Conservation (phyloP, 2,329 filamentous ascomycete species). For the Ascomycota sp. region DNA sequence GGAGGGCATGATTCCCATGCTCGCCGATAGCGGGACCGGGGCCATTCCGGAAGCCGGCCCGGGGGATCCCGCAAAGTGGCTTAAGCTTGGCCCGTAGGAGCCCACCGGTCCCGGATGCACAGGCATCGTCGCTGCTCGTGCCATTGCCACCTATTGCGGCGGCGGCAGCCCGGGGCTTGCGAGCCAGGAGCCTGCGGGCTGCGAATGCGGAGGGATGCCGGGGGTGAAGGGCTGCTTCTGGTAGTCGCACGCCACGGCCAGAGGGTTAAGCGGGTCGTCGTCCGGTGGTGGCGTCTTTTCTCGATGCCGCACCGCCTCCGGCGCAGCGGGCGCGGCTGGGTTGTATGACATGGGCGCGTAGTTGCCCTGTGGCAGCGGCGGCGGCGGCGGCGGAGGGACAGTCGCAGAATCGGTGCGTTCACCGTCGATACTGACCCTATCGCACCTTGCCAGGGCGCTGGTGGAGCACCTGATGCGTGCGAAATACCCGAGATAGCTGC, state of each 20-base stretch:
- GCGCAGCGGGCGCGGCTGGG: conserved; percentile 55
- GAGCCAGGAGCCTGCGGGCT: conserved; percentile 11
- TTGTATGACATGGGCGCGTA: conserved; percentile 56
- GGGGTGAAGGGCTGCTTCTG: conserved; percentile 31
- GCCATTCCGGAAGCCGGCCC: conserved; percentile 16
- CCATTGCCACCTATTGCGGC: conserved; percentile 24
- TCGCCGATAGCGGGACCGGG: conserved; percentile 23
- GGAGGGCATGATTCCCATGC: no score
- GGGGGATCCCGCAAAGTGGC: conserved; percentile 20
- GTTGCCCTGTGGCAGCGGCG: conserved; percentile 14
- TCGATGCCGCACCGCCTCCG: conserved; percentile 48
- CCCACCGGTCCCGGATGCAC: conserved; percentile 15
- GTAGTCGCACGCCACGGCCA: conserved; percentile 36
- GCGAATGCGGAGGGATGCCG: conserved; percentile 25
- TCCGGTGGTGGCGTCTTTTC: conserved; percentile 66
- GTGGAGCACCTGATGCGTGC: conserved; percentile 14
- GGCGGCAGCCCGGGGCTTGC: conserved; percentile 20
- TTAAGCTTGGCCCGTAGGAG: conserved; percentile 19
- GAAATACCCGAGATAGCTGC: conserved; percentile 43
- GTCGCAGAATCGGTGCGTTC: conserved; percentile 1
- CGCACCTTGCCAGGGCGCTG: conserved; percentile 1
- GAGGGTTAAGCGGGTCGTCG: conserved; percentile 37
- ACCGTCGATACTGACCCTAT: no score
- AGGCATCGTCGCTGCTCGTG: conserved; percentile 30
- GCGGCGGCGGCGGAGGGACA: conserved; percentile 9